These are phyloP conservation scores for Fusarium sp. DNA, from an alignment of 2,329 filamentous ascomycete species.

Conservation along the genomic window DNA sequence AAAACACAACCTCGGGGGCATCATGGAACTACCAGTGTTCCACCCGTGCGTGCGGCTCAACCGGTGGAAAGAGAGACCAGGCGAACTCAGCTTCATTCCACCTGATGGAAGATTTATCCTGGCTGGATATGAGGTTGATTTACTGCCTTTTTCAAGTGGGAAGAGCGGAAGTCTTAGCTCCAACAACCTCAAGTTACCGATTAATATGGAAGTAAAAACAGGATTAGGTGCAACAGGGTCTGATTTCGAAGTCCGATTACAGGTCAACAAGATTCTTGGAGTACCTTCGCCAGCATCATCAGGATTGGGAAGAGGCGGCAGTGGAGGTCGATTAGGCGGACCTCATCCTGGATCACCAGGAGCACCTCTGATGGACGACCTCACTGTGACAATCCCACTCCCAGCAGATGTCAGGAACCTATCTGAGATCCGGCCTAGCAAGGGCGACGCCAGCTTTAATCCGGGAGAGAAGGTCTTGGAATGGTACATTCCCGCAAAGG, in stretches of 20 bases:
- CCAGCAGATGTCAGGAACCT: constrained; percentile 83
- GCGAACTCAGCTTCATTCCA: constrained; percentile 94
- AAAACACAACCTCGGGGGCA: constrained; percentile 76
- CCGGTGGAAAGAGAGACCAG: constrained; percentile 88
- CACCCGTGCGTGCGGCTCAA: constrained; percentile 93
- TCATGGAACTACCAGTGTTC: constrained; percentile 91
- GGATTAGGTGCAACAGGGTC: constrained; percentile 77
- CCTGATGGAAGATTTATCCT: constrained; percentile 94
- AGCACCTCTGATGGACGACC: constrained; percentile 75
- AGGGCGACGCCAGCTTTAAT: constrained; percentile 85
- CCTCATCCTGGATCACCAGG: constrained; percentile 64
- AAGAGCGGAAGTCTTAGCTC: constrained; percentile 64
- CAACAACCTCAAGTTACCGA: constrained; percentile 80
- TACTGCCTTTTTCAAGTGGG: constrained; percentile 76
- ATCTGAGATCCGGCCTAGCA: constrained; percentile 80
- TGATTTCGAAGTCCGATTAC: constrained; percentile 89
- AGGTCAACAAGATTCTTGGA: constrained; percentile 73
- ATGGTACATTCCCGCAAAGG: constrained; percentile 85
- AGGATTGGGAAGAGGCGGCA: constrained; percentile 53
- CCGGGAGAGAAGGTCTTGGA: constrained; percentile 77
- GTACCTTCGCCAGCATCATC: constrained; percentile 49
- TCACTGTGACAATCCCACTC: constrained; percentile 81
- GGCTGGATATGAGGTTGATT: constrained; percentile 92
- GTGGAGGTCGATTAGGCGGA: constrained; percentile 53
- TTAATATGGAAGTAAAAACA: constrained; percentile 83